These are phyloP conservation scores for Acer campestre DNA, from an alignment of 345 rosid species.

Conservation along the genomic window DNA sequence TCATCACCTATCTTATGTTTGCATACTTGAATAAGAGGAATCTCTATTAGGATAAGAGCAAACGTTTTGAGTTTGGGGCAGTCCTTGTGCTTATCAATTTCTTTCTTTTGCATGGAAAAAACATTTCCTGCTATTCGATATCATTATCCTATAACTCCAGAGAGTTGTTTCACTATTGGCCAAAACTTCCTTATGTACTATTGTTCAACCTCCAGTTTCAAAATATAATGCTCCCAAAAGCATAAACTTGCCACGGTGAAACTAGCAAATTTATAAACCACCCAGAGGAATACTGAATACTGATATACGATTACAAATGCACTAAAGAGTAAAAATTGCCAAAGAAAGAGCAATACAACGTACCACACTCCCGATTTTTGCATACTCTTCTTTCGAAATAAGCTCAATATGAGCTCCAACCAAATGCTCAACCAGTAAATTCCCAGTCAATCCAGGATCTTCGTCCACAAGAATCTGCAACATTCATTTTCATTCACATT, in stretches of 20 bases:
- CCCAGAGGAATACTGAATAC: background rate
- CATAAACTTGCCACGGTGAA: background rate
- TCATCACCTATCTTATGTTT: background rate
- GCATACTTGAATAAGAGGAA: background rate
- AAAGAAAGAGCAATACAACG: conserved; percentile 31
- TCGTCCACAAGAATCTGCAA: conserved; percentile 75
- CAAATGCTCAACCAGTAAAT: conserved; percentile 83
- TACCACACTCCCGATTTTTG: conserved; percentile 82
- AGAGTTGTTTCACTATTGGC: background rate
- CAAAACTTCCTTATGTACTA: background rate
- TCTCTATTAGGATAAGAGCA: background rate
- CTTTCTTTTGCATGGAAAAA: background rate
- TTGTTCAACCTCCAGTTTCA: background rate
- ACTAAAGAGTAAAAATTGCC: background rate
- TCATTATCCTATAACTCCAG: background rate
- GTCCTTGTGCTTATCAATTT: background rate
- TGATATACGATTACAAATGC: background rate
- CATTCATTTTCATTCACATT: background rate
- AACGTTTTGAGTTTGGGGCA: background rate
- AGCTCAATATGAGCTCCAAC: conserved; percentile 87
- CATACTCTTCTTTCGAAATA: conserved; percentile 88
- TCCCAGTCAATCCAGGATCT: conserved; percentile 90
- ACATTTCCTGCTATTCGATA: background rate
- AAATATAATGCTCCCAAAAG: background rate
- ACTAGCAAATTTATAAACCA: background rate